A percentile compares a stretch with the other conserved stretches of the same genome.
Conservation (phyloP, 1,284 basidiomycete species). For the Meripilus lineatus region DNA sequence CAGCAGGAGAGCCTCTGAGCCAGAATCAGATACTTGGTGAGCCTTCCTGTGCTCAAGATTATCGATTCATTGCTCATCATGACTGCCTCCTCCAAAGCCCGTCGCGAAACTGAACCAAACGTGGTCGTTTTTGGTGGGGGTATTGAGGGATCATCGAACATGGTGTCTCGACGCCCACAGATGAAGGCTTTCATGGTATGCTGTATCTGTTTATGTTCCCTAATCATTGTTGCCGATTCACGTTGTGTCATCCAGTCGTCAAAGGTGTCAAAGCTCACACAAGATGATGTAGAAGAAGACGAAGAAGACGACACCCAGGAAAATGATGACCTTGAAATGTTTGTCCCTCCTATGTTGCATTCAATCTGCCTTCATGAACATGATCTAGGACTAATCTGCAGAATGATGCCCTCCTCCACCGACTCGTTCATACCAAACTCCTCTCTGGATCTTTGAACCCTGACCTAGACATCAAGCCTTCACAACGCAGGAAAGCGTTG, state of each 20-base stretch:
- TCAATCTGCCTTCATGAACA: background rate
- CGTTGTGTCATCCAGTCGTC: constrained; percentile 51
- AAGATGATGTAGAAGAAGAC: constrained; percentile 24
- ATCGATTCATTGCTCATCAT: background rate
- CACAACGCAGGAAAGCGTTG: constrained; percentile 64
- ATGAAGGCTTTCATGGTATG: constrained; percentile 71
- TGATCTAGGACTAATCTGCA: constrained; percentile 58
- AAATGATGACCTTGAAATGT: constrained; percentile 42
- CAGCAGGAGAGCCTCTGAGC: too few relatives aligned
- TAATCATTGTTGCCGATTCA: constrained; percentile 1
- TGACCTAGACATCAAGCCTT: constrained; percentile 55
- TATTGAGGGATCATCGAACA: constrained; percentile 9
- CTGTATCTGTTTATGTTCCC: constrained; percentile 8
- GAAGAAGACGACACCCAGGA: constrained; percentile 19
- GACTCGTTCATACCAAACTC: constrained; percentile 70
- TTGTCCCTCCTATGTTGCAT: constrained; percentile 28
- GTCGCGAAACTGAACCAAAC: constrained; percentile 29
- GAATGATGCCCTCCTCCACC: constrained; percentile 72
- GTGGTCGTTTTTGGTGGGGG: constrained; percentile 57
- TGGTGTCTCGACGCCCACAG: constrained; percentile 35
- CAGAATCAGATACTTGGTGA: too few relatives aligned
- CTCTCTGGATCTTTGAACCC: constrained; percentile 65
- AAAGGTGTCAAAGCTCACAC: constrained; percentile 58
- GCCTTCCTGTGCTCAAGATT: constrained; percentile 1
- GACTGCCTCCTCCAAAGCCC: too few relatives aligned